Base-by-base conservation (phyloP, 345 rosid genomes). In the Linum trigynum region DNA sequence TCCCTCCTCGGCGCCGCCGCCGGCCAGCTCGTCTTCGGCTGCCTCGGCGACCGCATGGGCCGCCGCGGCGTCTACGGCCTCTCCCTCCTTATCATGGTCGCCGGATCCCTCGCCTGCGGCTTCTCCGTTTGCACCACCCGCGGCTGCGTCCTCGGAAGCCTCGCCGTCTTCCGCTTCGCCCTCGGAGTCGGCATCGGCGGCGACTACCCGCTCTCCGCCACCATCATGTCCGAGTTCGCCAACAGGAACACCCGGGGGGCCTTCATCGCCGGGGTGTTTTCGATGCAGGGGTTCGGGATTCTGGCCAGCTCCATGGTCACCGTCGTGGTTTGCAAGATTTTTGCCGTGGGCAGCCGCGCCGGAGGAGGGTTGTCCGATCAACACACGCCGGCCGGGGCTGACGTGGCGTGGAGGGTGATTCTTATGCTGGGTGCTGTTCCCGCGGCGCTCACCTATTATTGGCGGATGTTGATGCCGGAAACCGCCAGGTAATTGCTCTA, bases 391-490 rank as follows among this genome's bases (percentile, higher is more conserved):
- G 51, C 62, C 14, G 83, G 48, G 40, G 82, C 92, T 0, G 96
- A 88, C 69, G 60, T 81, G 16, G 84, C 84, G 0, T 86, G 96
- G 96, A 76, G 96, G 74, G 65, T 88, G 69, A 86, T 88, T 63
- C 77, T 88, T 6, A 84, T 88, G 86, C 63, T 88, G 5, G 92
- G 92, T 50, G 86, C 92, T 14, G 63, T 88, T 61, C 96, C 96
- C 36, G 91, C 96, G 5, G 91, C 83, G n/a, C 66, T 88, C 37
- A 88, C 96, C 3, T 88, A 67, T 48, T 88, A 86, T 40, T 88
- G 89, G 90, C 82, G 96, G 17, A 86, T 88, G 92, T 74, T 74
- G 69, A 88, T 88, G 96, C 96, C 96, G 1, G 96, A 88, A 84
- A 84, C 96, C 17, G 92, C 96, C 56, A 81, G 92, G 87, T 88